Percentiles rank a stretch among this genome's conserved stretches.
Conservation (phyloP, 2,329 filamentous ascomycete species). For the Fusarium domesticum region DNA sequence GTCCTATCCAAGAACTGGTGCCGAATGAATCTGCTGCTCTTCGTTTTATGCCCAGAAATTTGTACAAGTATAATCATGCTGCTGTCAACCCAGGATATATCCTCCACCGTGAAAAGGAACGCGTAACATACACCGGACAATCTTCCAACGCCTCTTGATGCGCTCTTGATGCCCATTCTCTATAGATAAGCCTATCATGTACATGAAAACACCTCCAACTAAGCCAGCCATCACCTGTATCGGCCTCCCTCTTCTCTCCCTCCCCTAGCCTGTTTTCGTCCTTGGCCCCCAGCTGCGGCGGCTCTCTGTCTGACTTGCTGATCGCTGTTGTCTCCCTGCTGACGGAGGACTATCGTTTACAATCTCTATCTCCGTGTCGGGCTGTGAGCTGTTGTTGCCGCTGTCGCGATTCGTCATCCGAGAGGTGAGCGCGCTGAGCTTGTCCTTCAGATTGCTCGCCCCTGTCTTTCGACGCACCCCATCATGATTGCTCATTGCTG, state of each 20-base stretch:
- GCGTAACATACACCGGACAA: background rate
- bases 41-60: too few species aligned
- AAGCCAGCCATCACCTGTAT: too few species aligned
- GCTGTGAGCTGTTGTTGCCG: constrained; percentile 17
- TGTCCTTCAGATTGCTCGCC: constrained; percentile 35
- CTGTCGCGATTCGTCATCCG: constrained; percentile 26
- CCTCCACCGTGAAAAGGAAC: background rate
- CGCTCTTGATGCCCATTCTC: background rate
- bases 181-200: background rate
- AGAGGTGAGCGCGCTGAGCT: constrained; percentile 35
- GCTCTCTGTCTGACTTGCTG: constrained; percentile 18
- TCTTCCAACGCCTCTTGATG: background rate
- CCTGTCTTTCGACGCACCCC: constrained; percentile 30
- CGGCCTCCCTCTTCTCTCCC: constrained; percentile 6
- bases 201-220: background rate
- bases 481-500: constrained; percentile 32
- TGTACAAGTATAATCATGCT: too few species aligned
- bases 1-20: too few species aligned
- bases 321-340: constrained; percentile 16
- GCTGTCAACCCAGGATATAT: background rate
- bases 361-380: constrained; percentile 22
- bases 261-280: constrained; percentile 14
- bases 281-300: constrained; percentile 17
- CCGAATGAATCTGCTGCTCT: too few species aligned
- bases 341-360: constrained; percentile 18